These are phyloP conservation scores for Stagonosporopsis cucurbitacearum DNA, from an alignment of 2,329 filamentous ascomycete genomes.

Conservation along the genomic window DNA sequence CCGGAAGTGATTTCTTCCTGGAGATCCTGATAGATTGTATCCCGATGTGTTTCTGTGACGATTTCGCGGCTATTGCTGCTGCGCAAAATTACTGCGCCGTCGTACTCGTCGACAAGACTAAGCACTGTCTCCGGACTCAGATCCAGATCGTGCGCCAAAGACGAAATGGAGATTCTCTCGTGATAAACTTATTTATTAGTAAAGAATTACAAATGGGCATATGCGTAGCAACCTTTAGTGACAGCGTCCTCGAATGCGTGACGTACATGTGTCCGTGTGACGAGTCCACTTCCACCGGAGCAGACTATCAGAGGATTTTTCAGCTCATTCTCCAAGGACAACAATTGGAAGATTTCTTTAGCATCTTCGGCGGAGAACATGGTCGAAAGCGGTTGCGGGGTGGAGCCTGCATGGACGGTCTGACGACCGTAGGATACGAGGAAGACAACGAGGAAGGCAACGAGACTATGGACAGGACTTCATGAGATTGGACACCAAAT, in stretches of 20 bases:
- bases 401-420: background rate
- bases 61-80: slow-evolving; percentile 33
- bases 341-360: slow-evolving; percentile 32
- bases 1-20: slow-evolving; percentile 8
- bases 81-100: slow-evolving; percentile 29
- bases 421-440: background rate
- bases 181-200: slow-evolving; percentile 18
- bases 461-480: background rate
- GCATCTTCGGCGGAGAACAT: slow-evolving; percentile 48
- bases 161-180: slow-evolving; percentile 23
- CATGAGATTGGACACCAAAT: background rate
- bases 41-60: slow-evolving; percentile 32
- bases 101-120: slow-evolving; percentile 26
- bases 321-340: slow-evolving; percentile 23
- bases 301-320: slow-evolving; percentile 30
- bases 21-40: slow-evolving; percentile 24
- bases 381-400: background rate
- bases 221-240: slow-evolving; percentile 18
- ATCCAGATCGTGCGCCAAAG: slow-evolving; percentile 28
- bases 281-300: slow-evolving; percentile 33
- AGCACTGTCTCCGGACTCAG: slow-evolving; percentile 29
- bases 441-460: background rate
- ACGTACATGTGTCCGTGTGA: slow-evolving; percentile 31
- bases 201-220: background rate
- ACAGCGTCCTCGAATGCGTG: slow-evolving; percentile 30